A percentile compares a stretch with the other conserved stretches of the same genome.
Evolutionary conservation across 352 stramenopile species (phyloP).

Genomic region (Globisporangium irregulare): DNA sequence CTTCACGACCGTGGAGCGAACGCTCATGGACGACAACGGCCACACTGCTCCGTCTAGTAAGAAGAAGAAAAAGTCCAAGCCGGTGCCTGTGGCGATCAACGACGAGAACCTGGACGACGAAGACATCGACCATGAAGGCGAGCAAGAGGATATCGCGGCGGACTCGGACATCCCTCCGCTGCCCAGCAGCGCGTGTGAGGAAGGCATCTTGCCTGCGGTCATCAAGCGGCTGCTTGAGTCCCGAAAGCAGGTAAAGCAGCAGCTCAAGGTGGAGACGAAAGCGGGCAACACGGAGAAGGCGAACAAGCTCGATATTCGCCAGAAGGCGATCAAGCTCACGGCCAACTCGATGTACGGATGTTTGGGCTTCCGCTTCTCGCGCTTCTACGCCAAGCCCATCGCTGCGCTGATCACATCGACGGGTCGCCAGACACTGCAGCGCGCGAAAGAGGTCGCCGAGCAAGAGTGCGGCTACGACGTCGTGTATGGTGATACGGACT

Average conservation of each 20-base stretch:
- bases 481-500: constrained; percentile 99
- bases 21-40: constrained; percentile 54
- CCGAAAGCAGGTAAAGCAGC: constrained; percentile 96
- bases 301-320: constrained; percentile 96
- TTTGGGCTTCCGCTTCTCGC: constrained; percentile 97
- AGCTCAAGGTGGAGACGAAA: constrained; percentile 95
- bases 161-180: constrained; percentile 89
- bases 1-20: constrained; percentile 97
- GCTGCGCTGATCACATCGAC: constrained; percentile 99
- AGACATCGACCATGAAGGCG: constrained; percentile 68
- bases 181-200: constrained; percentile 66
- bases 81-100: constrained; percentile 47
- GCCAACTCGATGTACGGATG: constrained; percentile 99
- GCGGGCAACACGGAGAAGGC: constrained; percentile 78
- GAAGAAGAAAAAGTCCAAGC: constrained; percentile 61
- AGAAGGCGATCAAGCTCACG: constrained; percentile 99
- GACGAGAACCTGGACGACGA: constrained; percentile 80
- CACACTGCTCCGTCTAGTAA: constrained; percentile 21
- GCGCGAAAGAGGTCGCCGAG: constrained; percentile 97
- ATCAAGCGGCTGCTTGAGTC: constrained; percentile 98
- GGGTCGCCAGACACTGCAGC: constrained; percentile 97
- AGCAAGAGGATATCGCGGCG: constrained; percentile 45
- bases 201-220: constrained; percentile 94
- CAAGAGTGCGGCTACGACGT: constrained; percentile 97
- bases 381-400: constrained; percentile 99